Base-by-base conservation (phyloP, 805 yeast genomes). In the Nakazawaea ambrosiae region DNA sequence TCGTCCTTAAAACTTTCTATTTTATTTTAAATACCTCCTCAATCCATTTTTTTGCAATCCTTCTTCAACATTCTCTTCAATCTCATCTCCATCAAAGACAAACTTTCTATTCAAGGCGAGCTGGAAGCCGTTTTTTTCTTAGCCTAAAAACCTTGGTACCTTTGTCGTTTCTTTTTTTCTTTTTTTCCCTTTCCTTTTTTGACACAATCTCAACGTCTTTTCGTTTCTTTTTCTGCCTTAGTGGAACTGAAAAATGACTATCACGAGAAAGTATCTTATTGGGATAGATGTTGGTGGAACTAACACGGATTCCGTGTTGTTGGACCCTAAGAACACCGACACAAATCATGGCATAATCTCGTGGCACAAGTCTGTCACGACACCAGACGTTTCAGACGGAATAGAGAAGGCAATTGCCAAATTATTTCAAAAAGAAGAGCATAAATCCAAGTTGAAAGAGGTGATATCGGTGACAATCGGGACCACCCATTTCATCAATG, bases 261-360 rank as follows among this genome's bases (percentile, higher is more conserved):
- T 29, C 7, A 12, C 27, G 3, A 38, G 34, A 22, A 41, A 37
- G 3, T 34, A 47, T 27, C 44, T 64, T 7, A 60, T 69, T 25
- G 76, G 75, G 18, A 65, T 70, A 15, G 75, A 70, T 47, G 74
- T 70, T 30, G 75, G 75, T 18, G 75, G 75, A 12, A 70, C 75
- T 26, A 68, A 68, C 53, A 66, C 74, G 1, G 75, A 70, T 48
- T 58, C 68, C 17, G 75, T 69, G 23, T 48, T 70, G 18, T 40
- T 69, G 6, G 66, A 68, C 36, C 68, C 73, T 1, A 32, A 53
- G 5, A 29, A 37, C 7, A 40, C 55, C n/a, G 20, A 43, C 2
- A 32, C 45, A 9, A 39, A 46, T 24, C 50, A 57, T 34, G 65
- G 68, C 1, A 65, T 68, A 2, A 27, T 67, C 11, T 53, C 66